These are phyloP conservation scores for Mycena sanguinolenta DNA, from an alignment of 768 basidiomycete species.

Conservation along the genomic window DNA sequence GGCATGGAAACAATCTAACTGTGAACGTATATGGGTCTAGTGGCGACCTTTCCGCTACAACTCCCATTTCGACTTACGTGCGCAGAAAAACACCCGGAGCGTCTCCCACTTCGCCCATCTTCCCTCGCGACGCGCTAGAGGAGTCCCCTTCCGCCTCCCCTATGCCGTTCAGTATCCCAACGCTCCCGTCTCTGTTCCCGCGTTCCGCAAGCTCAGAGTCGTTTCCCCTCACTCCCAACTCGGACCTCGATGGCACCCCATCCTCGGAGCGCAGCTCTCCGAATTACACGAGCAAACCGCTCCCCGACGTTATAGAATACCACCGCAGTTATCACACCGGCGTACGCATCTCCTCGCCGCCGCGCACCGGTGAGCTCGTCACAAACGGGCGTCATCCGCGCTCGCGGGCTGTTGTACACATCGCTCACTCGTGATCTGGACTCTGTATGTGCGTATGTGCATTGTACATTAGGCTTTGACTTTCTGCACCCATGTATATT, in stretches of 20 bases:
- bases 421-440: conserved; percentile 44
- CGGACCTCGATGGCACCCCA: conserved; percentile 47
- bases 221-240: conserved; percentile 56
- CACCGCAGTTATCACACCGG: conserved; percentile 56
- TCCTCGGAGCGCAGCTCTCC: conserved; percentile 38
- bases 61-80: conserved; percentile 85
- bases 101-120: conserved; percentile 78
- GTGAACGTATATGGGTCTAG: conserved; percentile 64
- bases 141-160: conserved; percentile 54
- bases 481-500: conserved; percentile 4
- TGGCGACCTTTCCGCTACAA: conserved; percentile 70
- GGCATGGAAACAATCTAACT: conserved; percentile 60
- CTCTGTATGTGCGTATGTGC: conserved; percentile 9
- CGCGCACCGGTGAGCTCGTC: conserved; percentile 47
- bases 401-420: conserved; percentile 46
- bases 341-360: conserved; percentile 60
- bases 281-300: conserved; percentile 38
- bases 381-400: conserved; percentile 45
- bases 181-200: conserved; percentile 68
- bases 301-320: conserved; percentile 47
- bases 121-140: conserved; percentile 60
- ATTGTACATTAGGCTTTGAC: conserved; percentile 27
- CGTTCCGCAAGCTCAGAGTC: conserved; percentile 59
- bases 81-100: conserved; percentile 84
- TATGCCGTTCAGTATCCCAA: conserved; percentile 74